Conservation (phyloP, 148 eudicot species). For the Persicaria maculosa region DNA sequence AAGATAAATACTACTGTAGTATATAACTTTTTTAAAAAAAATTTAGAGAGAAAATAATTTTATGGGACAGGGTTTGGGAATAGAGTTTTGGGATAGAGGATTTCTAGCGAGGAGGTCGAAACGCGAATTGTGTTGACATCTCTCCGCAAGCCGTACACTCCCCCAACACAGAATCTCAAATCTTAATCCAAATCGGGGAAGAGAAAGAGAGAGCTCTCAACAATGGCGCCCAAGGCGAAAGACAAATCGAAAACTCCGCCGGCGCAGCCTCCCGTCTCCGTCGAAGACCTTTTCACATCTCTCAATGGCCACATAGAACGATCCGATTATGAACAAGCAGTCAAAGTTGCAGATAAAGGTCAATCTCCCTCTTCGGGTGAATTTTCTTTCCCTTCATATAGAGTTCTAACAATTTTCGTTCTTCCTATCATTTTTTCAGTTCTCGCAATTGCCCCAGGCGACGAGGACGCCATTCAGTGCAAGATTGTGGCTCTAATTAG, state of each 20-base stretch:
- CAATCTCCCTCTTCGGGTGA: background rate
- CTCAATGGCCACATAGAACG: slow-evolving; percentile 51
- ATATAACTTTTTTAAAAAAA: too few relatives aligned
- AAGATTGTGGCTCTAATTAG: slow-evolving; percentile 72
- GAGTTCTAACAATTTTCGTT: background rate
- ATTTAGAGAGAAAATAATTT: too few relatives aligned
- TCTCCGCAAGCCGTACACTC: too few relatives aligned
- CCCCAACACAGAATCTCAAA: too few relatives aligned
- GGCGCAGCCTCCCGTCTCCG: slow-evolving; percentile 31
- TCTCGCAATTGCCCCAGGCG: slow-evolving; percentile 54
- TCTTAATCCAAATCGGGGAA: background rate
- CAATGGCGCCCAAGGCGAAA: slow-evolving; percentile 65
- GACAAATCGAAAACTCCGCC: slow-evolving; percentile 41
- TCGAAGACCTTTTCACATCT: slow-evolving; percentile 71
- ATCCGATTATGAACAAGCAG: slow-evolving; percentile 32
- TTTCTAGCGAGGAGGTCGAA: too few relatives aligned
- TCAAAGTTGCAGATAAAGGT: slow-evolving; percentile 67
- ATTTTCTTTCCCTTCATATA: background rate
- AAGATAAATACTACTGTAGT: too few relatives aligned
- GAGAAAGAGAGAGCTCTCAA: background rate
- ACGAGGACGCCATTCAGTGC: slow-evolving; percentile 83
- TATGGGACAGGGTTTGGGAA: too few relatives aligned
- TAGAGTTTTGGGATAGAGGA: too few relatives aligned
- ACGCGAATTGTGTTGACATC: too few relatives aligned
- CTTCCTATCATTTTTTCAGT: slow-evolving; percentile 29